Base-by-base conservation (phyloP, 1,284 basidiomycete species). In the Ustilago lituana region DNA sequence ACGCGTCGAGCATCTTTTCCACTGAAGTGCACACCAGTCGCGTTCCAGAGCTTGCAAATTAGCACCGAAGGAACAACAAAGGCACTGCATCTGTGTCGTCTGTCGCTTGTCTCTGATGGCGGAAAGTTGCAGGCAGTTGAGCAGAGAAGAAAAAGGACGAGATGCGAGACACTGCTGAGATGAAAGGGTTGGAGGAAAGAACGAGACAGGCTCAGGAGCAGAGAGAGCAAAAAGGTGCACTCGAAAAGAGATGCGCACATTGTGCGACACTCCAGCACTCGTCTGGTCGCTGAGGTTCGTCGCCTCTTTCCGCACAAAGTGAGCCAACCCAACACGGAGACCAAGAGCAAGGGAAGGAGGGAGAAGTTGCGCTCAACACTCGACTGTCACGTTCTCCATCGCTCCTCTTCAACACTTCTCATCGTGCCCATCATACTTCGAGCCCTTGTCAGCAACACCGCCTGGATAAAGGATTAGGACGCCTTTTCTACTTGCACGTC, bases 21-120 rank as follows among this genome's bases (percentile, higher is more conserved):
- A 36, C 24, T 38, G 32, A 8, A 26, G 27, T 20, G 45, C 48
- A 35, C 29, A 39, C 37, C 23, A 58, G 23, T 38, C 55, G 49
- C 49, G 45, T 60, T 49, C 22, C 39, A 2, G 9, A 15, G 27
- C 19, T 9, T 26, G 36, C 53, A 39, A 44, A 20, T 19, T 10
- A 41, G 31, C 36, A 27, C 10, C 26, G 5, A 20, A 39, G 17
- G 29, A 54, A 50, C 40, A 48, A 17, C 36, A 9, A 41, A 12
- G 41, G 59, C 61, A 64, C 50, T 49, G 39, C 39, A 57, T 47
- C 54, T 57, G 60, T 63, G 44, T 57, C 22, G 49, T 52, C 22
- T 5, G 6, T 10, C 20, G n/a, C n/a, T n/a, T n/a, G n/a, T n/a
- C n/a, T n/a, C n/a, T n/a, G n/a, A n/a, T n/a, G n/a, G n/a, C n/a